A percentile compares a stretch with the other conserved stretches of the same genome.
phyloP scores from a whole-genome alignment of 768 basidiomycete species.

The Russula griseocarnosa region DNA sequence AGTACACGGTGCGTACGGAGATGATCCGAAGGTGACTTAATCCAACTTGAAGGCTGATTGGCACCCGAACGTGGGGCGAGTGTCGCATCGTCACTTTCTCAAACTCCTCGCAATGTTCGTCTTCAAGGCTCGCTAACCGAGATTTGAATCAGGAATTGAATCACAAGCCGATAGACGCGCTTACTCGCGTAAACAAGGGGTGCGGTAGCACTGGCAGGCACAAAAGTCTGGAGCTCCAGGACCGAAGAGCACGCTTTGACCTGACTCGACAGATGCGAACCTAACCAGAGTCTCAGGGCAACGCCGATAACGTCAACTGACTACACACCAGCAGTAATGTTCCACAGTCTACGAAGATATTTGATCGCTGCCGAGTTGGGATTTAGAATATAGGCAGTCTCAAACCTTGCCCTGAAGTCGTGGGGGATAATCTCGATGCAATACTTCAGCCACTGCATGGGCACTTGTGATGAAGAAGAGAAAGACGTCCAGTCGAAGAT shows the following conservation, averaged over 20 bases:
- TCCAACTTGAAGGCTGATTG: constrained; percentile 65
- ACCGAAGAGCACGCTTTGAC: constrained; percentile 63
- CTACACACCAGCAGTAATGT: constrained; percentile 52
- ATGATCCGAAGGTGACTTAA: constrained; percentile 71
- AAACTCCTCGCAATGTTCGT: constrained; percentile 53
- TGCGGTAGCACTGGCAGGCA: constrained; percentile 47
- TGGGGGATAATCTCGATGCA: constrained; percentile 69
- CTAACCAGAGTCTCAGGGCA: constrained; percentile 2
- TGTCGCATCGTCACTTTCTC: constrained; percentile 64
- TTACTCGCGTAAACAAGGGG: constrained; percentile 55
- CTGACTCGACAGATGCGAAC: constrained; percentile 26
- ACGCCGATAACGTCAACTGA: not conserved
- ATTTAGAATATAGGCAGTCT: constrained; percentile 62
- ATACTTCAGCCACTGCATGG: constrained; percentile 76
- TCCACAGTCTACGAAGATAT: constrained; percentile 73
- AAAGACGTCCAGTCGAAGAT: constrained; percentile 82
- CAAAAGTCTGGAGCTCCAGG: constrained; percentile 52
- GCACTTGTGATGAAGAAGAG: constrained; percentile 68
- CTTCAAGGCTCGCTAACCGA: constrained; percentile 54
- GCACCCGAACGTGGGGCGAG: constrained; percentile 60
- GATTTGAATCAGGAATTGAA: constrained; percentile 13
- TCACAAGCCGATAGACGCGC: constrained; percentile 26
- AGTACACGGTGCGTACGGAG: constrained; percentile 47
- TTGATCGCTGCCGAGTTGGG: constrained; percentile 66
- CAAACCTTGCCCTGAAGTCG: constrained; percentile 63